Percentiles rank a stretch among this genome's conserved stretches.
These are phyloP conservation scores for Earliella scabrosa DNA, from an alignment of 1,284 basidiomycete genomes.

Conservation along the genomic window DNA sequence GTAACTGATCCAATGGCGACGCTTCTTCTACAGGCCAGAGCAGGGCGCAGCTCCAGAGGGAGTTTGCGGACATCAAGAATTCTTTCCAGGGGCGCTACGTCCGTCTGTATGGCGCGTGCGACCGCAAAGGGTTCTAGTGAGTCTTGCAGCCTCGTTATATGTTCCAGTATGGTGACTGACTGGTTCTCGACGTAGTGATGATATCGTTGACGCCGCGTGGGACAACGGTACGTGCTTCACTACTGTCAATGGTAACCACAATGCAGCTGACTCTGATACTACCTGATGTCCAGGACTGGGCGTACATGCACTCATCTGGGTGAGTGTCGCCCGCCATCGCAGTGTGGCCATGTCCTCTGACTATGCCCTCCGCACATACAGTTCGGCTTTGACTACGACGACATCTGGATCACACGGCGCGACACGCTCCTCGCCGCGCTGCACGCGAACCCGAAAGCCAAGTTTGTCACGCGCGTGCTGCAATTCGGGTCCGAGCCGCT, in stretches of 20 bases:
- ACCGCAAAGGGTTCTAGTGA: slow-evolving; percentile 67
- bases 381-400: slow-evolving; percentile 65
- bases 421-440: slow-evolving; percentile 59
- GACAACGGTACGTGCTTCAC: slow-evolving; percentile 41
- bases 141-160: too few species aligned
- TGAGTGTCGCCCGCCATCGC: slow-evolving; percentile 41
- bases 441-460: slow-evolving; percentile 65
- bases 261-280: too few species aligned
- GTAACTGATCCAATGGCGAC: not conserved
- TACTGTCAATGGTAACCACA: too few species aligned
- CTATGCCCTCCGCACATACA: too few species aligned
- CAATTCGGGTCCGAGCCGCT: slow-evolving; percentile 81
- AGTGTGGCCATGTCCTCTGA: too few species aligned
- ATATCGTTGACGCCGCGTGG: slow-evolving; percentile 77
- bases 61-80: slow-evolving; percentile 66
- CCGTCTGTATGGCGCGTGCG: slow-evolving; percentile 72
- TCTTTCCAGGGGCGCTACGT: slow-evolving; percentile 71
- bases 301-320: slow-evolving; percentile 78
- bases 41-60: slow-evolving; percentile 49
- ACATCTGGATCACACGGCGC: slow-evolving; percentile 59
- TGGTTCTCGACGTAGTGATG: slow-evolving; percentile 43
- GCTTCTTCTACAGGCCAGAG: slow-evolving; percentile 34
- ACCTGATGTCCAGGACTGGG: slow-evolving; percentile 61
- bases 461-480: slow-evolving; percentile 67
- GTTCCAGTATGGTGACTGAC: not conserved